A percentile compares a stretch with the other conserved stretches of the same genome.
Conservation (phyloP, 2,329 filamentous ascomycete species). For the Verticillium isaacii region DNA sequence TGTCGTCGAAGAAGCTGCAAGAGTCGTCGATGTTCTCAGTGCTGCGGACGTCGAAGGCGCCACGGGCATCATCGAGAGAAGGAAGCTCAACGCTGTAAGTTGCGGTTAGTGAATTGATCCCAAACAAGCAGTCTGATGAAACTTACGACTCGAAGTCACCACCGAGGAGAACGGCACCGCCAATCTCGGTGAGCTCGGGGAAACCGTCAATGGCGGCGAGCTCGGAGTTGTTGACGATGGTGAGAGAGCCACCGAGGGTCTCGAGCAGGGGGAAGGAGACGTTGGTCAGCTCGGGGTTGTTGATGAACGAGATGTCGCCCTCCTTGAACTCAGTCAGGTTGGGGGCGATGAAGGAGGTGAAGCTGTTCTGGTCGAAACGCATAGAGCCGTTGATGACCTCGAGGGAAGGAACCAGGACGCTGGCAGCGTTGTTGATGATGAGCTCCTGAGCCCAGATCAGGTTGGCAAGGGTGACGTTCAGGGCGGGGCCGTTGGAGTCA, state of each 20-base stretch:
- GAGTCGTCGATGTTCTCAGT: slow-evolving; percentile 55
- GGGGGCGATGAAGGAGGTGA: slow-evolving; percentile 55
- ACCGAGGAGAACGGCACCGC: slow-evolving; percentile 77
- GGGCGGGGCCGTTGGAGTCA: slow-evolving; percentile 71
- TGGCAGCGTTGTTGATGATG: slow-evolving; percentile 69
- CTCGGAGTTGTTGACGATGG: slow-evolving; percentile 85
- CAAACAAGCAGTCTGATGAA: slow-evolving; percentile 12
- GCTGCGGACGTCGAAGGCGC: slow-evolving; percentile 65
- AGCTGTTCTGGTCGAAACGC: slow-evolving; percentile 77
- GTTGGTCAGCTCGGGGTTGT: slow-evolving; percentile 63
- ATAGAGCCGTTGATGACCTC: slow-evolving; percentile 70
- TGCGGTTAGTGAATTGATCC: slow-evolving; percentile 16
- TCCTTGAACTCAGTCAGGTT: slow-evolving; percentile 65
- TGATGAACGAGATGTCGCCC: slow-evolving; percentile 58
- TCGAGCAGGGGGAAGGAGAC: slow-evolving; percentile 68
- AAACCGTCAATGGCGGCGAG: slow-evolving; percentile 64
- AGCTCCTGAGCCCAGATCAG: slow-evolving; percentile 53
- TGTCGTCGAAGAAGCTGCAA: slow-evolving; percentile 49
- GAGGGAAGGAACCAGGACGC: slow-evolving; percentile 69
- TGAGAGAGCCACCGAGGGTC: slow-evolving; percentile 71
- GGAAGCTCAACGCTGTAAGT: slow-evolving; percentile 63
- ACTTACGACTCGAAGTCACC: slow-evolving; percentile 66
- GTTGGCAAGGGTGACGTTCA: slow-evolving; percentile 71
- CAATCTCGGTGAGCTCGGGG: slow-evolving; percentile 61
- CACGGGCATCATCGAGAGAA: slow-evolving; percentile 60